Conservation (phyloP, 2,329 filamentous ascomycete species). For the Furcasterigmium sp. region DNA sequence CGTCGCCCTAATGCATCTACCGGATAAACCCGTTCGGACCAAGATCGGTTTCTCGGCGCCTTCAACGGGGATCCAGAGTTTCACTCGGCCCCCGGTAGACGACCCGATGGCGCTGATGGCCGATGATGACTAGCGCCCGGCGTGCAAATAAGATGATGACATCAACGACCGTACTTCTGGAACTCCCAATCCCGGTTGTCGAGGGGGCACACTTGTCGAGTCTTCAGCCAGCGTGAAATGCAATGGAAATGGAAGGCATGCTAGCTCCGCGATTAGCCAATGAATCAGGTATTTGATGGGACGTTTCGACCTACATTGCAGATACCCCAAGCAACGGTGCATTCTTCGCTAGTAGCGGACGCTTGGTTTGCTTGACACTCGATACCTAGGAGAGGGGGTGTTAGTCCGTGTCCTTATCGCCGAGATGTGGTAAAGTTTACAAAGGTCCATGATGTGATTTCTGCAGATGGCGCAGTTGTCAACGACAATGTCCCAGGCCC, state of each 20-base stretch:
- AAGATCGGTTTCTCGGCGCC: too few species aligned
- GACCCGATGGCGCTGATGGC: too few species aligned
- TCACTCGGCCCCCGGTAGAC: too few species aligned
- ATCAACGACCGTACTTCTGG: slow-evolving; percentile 88
- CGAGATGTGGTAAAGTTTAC: slow-evolving; percentile 43
- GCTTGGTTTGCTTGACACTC: slow-evolving; percentile 99
- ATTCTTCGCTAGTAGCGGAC: slow-evolving; percentile 94
- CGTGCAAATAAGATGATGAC: too few species aligned
- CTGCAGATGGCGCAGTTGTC: slow-evolving; percentile 99
- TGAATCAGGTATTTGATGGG: background rate
- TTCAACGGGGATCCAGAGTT: too few species aligned
- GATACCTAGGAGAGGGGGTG: slow-evolving; percentile 57
- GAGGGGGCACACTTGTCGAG: slow-evolving; percentile 93
- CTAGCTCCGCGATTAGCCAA: slow-evolving; percentile 38
- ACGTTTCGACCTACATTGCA: slow-evolving; percentile 79
- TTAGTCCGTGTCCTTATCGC: background rate
- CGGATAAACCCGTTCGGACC: too few species aligned
- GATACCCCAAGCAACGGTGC: slow-evolving; percentile 97
- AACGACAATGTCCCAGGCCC: slow-evolving; percentile 99
- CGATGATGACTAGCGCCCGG: too few species aligned
- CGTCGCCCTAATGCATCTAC: too few species aligned
- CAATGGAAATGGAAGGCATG: slow-evolving; percentile 99
- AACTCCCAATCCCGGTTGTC: slow-evolving; percentile 99
- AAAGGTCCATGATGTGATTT: slow-evolving; percentile 99
- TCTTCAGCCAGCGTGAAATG: slow-evolving; percentile 98